Evolutionary conservation across 371 early-diverging fungal species (phyloP).

Genomic region (Capillidium heterosporum): DNA sequence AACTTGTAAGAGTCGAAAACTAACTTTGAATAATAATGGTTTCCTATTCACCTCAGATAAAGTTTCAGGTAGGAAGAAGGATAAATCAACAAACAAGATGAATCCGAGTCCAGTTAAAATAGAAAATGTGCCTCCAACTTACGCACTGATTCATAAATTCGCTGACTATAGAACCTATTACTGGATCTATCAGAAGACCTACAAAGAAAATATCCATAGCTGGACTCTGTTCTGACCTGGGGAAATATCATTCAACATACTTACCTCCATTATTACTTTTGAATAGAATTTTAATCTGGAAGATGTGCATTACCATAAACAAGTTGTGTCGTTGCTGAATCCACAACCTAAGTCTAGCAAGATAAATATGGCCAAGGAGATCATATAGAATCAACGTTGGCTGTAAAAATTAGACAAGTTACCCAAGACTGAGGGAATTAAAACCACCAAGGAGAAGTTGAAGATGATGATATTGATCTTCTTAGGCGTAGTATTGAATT

Average conservation of each 20-base stretch:
- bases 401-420: conserved; percentile 44
- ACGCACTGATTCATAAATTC: conserved; percentile 24
- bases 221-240: conserved; percentile 19
- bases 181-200: conserved; percentile 32
- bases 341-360: conserved; percentile 41
- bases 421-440: conserved; percentile 43
- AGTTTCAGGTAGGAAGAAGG: conserved; percentile 48
- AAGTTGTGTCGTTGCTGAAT: conserved; percentile 20
- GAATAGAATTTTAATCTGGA: conserved; percentile 60
- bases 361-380: conserved; percentile 29
- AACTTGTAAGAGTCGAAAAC: not conserved
- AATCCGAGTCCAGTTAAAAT: conserved; percentile 29
- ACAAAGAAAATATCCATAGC: conserved; percentile 36
- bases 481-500: conserved; percentile 24
- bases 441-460: conserved; percentile 29
- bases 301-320: conserved; percentile 33
- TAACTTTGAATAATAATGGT: not conserved
- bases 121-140: conserved; percentile 46
- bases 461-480: conserved; percentile 31
- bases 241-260: conserved; percentile 34
- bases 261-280: conserved; percentile 49
- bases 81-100: conserved; percentile 11
- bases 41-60: conserved; percentile 14
- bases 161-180: conserved; percentile 23
- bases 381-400: conserved; percentile 40